Conservation (phyloP, 495 filamentous ascomycete genomes). For the Bathelium albidoporum region DNA sequence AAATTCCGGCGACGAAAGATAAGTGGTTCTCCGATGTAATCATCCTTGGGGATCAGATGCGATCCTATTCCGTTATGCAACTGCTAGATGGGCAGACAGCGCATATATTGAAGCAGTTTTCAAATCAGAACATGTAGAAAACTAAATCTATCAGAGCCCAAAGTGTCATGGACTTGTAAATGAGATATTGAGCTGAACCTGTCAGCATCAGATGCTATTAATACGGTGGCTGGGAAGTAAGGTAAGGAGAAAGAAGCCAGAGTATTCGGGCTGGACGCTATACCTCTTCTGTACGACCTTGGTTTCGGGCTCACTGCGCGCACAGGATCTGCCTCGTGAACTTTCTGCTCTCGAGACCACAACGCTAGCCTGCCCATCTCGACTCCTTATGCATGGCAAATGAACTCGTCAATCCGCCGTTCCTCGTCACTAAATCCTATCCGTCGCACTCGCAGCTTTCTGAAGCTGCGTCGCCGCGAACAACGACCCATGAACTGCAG, state of each 20-base stretch:
- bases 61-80: too few species aligned
- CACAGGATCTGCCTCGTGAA: not conserved
- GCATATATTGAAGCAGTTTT: too few species aligned
- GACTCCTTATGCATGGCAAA: not conserved
- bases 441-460: not conserved
- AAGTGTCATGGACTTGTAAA: too few species aligned
- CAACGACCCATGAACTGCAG: not conserved
- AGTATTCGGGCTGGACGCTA: not conserved
- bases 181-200: too few species aligned
- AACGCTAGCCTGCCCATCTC: not conserved
- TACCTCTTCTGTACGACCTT: not conserved
- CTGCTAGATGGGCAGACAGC: too few species aligned
- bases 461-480: not conserved
- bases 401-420: not conserved
- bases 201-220: too few species aligned
- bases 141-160: too few species aligned
- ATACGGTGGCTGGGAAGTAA: too few species aligned
- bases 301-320: not conserved
- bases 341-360: not conserved
- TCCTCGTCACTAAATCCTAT: not conserved
- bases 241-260: not conserved
- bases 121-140: too few species aligned
- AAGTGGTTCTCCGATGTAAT: too few species aligned
- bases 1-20: too few species aligned
- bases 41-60: too few species aligned